Base-by-base conservation (phyloP, 2,329 filamentous ascomycete species). In the Colletotrichum viniferum region DNA sequence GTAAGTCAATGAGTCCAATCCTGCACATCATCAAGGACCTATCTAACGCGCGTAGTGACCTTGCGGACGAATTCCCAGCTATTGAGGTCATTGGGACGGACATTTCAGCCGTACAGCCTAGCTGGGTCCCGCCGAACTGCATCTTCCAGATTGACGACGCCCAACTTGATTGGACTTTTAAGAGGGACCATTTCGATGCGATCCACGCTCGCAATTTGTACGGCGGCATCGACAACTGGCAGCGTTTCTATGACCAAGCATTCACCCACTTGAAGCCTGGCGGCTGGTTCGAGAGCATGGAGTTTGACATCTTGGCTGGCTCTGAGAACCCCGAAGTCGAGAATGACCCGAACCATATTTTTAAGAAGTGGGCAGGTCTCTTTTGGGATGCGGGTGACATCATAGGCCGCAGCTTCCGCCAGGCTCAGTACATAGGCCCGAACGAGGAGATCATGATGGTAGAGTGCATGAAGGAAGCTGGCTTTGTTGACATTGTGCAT, bases 151-250 rank as follows among this genome's bases (percentile, higher is more conserved):
- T 86, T 72, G 85, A 82, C 62, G 84, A 82, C 76, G 81, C 71
- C 74, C 81, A 74, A 60, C 80, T 66, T 32, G 79, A 81, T 1
- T 92, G 91, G 91, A 84, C 90, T 0, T 73, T 66, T 24, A 66
- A 38, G 21, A 28, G 10, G 26, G 38, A 69, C 71, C 81, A 85
- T 34, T 90, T 91, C 79, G 91, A 93, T 81, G 90, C 88, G 77
- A 88, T 94, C 69, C 92, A 93, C 79, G 88, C 90, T 9, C 88
- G 89, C 9, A 80, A 91, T 78, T 86, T 94, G 83, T 85, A 86
- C 3, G 92, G 92, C 24, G 87, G 88, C 63, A 88, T 93, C 77
- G 82, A 85, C 2, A 88, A 92, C 77, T 94, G 91, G 84, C 84
- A 86, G 24, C 82, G 87, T 13, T 83, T 94, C 9, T 88, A 93